Evolutionary conservation across 345 rosid species (phyloP).

Genomic region (Boechera stricta): DNA sequence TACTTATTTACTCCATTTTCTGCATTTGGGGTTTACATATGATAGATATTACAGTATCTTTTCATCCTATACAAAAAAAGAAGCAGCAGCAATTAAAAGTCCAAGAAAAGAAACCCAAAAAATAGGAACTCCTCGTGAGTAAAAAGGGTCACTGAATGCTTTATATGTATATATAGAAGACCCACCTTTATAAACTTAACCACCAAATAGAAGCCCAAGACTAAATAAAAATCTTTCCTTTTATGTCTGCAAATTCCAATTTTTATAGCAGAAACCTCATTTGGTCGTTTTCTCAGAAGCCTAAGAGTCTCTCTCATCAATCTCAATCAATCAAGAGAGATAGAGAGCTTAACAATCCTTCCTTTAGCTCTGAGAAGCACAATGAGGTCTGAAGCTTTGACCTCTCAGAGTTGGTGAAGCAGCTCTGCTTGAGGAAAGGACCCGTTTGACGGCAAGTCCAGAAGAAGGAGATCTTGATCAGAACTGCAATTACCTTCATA

Average conservation of each 20-base stretch:
- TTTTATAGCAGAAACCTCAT: constrained; percentile 42
- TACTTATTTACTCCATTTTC: constrained; percentile 22
- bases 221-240: constrained; percentile 4
- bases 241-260: constrained; percentile 30
- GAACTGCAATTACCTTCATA: constrained; percentile 62
- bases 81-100: background rate
- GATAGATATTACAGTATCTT: constrained; percentile 11
- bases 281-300: constrained; percentile 27
- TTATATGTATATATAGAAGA: constrained; percentile 19
- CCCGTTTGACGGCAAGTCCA: constrained; percentile 81
- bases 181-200: constrained; percentile 39
- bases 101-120: background rate
- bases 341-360: constrained; percentile 10
- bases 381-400: constrained; percentile 31
- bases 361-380: constrained; percentile 23
- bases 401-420: constrained; percentile 51
- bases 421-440: constrained; percentile 95
- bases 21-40: constrained; percentile 27
- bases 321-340: constrained; percentile 24
- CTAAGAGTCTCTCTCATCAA: constrained; percentile 31
- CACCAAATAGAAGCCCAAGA: constrained; percentile 35
- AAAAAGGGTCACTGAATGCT: constrained; percentile 31
- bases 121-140: constrained; percentile 22
- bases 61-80: constrained; percentile 22
- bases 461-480: constrained; percentile 76